A percentile compares a stretch with the other conserved stretches of the same genome.
Conservation (phyloP, 352 stramenopile species). For the Globisporangium spinosum region DNA sequence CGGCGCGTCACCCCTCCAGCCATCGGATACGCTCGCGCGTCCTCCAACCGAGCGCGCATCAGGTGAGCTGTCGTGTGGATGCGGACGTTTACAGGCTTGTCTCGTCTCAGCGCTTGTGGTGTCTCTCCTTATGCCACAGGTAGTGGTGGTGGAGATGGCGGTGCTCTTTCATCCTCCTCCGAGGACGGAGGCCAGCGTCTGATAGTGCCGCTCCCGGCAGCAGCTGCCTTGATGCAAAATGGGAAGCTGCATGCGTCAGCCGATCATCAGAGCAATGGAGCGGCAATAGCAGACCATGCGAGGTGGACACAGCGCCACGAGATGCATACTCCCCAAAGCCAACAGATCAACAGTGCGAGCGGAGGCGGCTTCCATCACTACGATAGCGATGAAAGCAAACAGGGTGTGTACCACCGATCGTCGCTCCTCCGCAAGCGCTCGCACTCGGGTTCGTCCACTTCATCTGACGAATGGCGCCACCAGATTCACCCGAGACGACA, state of each 20-base stretch:
- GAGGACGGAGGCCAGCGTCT: neutral
- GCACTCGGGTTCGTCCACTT: neutral
- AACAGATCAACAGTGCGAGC: neutral
- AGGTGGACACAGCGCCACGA: neutral
- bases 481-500: neutral
- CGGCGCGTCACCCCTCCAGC: neutral
- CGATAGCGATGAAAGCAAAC: neutral
- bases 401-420: neutral
- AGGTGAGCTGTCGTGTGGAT: neutral
- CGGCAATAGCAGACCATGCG: neutral
- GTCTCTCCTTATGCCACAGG: neutral
- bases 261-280: neutral
- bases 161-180: neutral
- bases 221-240: neutral
- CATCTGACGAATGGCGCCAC: neutral
- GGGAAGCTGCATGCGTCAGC: neutral
- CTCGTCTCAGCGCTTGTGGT: neutral
- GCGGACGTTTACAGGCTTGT: neutral
- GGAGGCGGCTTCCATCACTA: neutral
- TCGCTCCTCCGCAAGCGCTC: slow-evolving; percentile 5
- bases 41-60: neutral
- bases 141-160: neutral
- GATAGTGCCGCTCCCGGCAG: too few relatives aligned
- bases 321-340: neutral
- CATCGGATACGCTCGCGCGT: neutral